Evolutionary conservation across 2,329 filamentous ascomycete species (phyloP).

Genomic region (Tolypocladium pustulatum): DNA sequence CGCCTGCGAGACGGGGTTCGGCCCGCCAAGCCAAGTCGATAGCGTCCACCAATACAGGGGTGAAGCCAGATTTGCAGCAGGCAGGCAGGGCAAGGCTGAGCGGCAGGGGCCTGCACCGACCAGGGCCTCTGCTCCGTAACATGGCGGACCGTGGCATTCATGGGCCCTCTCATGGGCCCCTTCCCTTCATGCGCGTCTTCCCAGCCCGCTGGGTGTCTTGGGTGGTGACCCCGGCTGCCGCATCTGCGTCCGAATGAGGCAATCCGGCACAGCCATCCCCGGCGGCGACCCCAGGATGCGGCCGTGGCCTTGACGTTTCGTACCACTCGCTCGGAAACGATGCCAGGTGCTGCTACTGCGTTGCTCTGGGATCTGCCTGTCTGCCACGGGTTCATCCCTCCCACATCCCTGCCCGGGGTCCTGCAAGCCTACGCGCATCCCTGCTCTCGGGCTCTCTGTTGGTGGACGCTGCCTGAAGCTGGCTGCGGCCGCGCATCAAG

Average conservation of each 20-base stretch:
- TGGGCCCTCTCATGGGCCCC: no score
- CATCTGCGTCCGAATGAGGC: background rate
- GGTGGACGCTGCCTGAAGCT: background rate
- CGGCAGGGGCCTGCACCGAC: background rate
- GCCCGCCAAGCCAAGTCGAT: background rate
- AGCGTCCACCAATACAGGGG: background rate
- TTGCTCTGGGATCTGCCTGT: background rate
- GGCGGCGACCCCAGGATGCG: background rate
- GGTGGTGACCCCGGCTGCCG: background rate
- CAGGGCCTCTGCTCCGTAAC: background rate
- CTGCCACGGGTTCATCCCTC: background rate
- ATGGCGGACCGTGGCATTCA: no score
- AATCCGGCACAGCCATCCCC: background rate
- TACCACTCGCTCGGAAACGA: slow-evolving; percentile 3
- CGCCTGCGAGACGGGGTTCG: background rate
- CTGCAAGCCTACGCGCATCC: background rate
- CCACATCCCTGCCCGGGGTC: background rate
- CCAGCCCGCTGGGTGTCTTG: background rate
- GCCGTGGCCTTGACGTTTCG: slow-evolving; percentile 3
- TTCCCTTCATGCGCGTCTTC: background rate
- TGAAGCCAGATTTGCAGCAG: background rate
- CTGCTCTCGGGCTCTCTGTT: background rate
- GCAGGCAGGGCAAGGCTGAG: background rate
- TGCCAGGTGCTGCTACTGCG: background rate
- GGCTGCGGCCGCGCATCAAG: background rate